Base-by-base conservation (phyloP, 2,329 filamentous ascomycete genomes). In the Hymenoscyphus albidus region DNA sequence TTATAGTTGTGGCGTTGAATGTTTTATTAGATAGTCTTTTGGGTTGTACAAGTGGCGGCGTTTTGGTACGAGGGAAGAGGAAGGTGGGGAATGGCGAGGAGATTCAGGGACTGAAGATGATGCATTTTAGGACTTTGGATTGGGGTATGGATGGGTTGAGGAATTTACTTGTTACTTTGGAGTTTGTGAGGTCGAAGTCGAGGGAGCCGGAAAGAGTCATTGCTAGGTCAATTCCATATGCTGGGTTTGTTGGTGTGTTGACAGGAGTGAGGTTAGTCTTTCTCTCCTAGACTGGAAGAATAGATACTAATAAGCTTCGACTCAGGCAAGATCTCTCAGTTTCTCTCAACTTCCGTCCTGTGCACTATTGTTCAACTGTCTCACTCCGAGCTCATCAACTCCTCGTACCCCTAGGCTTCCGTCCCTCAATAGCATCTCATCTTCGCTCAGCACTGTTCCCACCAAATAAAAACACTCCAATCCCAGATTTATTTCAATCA, bases 41-140 rank as follows among this genome's bases (percentile, higher is more conserved):
- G 75, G 87, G 87, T 2, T 90, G 88, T 72, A 89, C 87, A 0
- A 88, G 84, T 66, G 84, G 84, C 27, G 84, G 79, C 16, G 76
- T 77, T 5, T 67, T 73, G 40, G 72, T 77, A 0, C 9, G 69
- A 39, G 73, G 73, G 22, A 70, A 65, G 60, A 60, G 16, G 22
- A 55, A 63, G 16, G 58, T 62, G 6, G 68, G 61, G 6, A 59
- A 38, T 13, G 48, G 44, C 7, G 51, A 39, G 67, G 66, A 69
- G 22, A 27, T 51, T 16, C 44, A 12, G 12, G 12, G 12, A 10
- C 44, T n/a, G 7, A 51, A 76, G 42, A 80, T 86, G 76, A 70
- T 85, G 67, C 84, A 86, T 73, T 86, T 85, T 68, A 77, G 84
- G 16, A 84, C 82, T 2, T 67, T 82, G 51, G 80, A 82, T 65